Percentiles rank a stretch among this genome's conserved stretches.
phyloP scores from a whole-genome alignment of 257 asterid species.

The Salvia rosmarinus region DNA sequence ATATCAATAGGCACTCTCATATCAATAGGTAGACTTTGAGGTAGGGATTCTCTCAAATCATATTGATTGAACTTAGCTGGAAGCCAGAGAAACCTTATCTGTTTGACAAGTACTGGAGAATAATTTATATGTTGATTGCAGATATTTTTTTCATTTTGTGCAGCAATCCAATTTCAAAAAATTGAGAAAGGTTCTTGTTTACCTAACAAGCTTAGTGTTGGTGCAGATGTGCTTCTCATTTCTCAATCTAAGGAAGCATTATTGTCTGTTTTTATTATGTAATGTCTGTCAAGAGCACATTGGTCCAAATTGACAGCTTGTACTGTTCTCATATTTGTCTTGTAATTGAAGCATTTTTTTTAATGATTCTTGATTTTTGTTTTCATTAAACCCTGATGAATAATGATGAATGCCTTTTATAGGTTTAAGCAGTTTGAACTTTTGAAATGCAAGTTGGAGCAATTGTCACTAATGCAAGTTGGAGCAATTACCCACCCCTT shows the following conservation, averaged over 20 bases:
- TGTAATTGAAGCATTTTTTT: constrained; percentile 19
- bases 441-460: constrained; percentile 27
- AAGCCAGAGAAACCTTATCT: constrained; percentile 31
- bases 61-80: constrained; percentile 19
- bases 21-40: constrained; percentile 17
- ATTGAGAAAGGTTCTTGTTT: constrained; percentile 29
- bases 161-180: constrained; percentile 17
- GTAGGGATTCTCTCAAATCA: constrained; percentile 26
- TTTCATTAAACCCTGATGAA: background rate
- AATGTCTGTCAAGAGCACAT: constrained; percentile 1
- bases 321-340: constrained; percentile 23
- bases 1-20: background rate
- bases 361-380: constrained; percentile 9
- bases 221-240: constrained; percentile 31
- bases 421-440: constrained; percentile 5
- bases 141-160: constrained; percentile 32
- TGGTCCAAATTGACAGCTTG: constrained; percentile 47
- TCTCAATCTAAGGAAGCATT: constrained; percentile 36
- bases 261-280: constrained; percentile 1
- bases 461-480: constrained; percentile 23
- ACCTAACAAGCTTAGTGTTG: constrained; percentile 32
- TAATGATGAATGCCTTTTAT: constrained; percentile 1
- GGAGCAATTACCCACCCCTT: constrained; percentile 29
- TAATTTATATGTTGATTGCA: constrained; percentile 12
- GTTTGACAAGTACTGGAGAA: constrained; percentile 26